Percentiles rank a stretch among this genome's conserved stretches.
phyloP scores from a whole-genome alignment of 106 monocot species.

The Dendrobium chrysotoxum region DNA sequence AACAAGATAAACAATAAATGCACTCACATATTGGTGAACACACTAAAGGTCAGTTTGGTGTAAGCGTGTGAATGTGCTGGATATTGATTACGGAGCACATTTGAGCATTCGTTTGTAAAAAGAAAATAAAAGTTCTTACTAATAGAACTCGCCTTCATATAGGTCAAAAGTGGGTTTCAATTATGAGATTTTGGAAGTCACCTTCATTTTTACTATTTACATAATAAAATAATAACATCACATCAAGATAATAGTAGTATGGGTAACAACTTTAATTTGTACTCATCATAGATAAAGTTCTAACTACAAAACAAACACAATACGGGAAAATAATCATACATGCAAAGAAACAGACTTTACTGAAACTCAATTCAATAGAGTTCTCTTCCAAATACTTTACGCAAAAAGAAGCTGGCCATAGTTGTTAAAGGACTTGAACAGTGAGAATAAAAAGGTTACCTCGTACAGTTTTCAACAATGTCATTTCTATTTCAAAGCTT shows the following conservation, averaged over 20 bases:
- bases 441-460: background rate
- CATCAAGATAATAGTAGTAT: background rate
- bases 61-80: background rate
- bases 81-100: background rate
- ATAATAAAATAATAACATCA: background rate
- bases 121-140: background rate
- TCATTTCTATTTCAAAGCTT: background rate
- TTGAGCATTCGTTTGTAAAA: background rate
- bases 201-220: background rate
- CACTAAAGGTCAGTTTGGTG: background rate
- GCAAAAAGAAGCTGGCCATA: background rate
- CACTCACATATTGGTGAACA: background rate
- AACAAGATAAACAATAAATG: slow-evolving; percentile 3
- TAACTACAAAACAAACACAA: no score
- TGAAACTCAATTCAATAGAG: background rate
- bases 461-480: background rate
- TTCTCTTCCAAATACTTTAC: background rate
- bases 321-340: no score
- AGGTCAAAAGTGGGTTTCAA: background rate
- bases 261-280: no score
- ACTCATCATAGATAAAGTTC: no score
- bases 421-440: background rate
- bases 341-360: background rate
- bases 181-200: background rate
- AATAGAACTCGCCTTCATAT: background rate